A percentile compares a stretch with the other conserved stretches of the same genome.
Conservation (phyloP, 2,329 filamentous ascomycete genomes). For the Colletotrichum tamarilloi region DNA sequence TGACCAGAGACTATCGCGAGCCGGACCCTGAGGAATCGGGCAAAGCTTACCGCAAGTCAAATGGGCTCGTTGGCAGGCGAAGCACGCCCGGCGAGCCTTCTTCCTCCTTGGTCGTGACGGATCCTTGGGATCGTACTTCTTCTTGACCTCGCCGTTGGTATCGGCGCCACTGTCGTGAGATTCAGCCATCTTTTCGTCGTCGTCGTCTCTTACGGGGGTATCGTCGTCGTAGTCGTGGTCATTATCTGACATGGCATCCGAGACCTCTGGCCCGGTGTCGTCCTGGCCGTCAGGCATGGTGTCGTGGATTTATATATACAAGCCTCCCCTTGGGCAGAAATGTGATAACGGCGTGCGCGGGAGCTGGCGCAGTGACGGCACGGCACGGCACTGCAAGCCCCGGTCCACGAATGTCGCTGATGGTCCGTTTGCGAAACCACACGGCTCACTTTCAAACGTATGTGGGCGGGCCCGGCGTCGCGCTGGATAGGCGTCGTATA, state of each 20-base stretch:
- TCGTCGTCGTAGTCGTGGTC: constrained; percentile 67
- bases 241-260: constrained; percentile 69
- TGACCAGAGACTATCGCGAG: constrained; percentile 24
- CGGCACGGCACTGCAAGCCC: constrained; percentile 48
- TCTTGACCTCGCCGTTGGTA: constrained; percentile 66
- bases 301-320: constrained; percentile 66
- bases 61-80: constrained; percentile 96
- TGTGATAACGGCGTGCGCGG: constrained; percentile 16
- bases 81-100: constrained; percentile 95
- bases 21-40: constrained; percentile 13
- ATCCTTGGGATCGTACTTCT: constrained; percentile 87
- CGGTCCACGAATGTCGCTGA: constrained; percentile 35
- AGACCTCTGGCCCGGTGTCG: constrained; percentile 64
- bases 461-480: constrained; percentile 12
- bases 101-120: constrained; percentile 89
- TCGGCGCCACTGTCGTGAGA: constrained; percentile 50
- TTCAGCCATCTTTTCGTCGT: constrained; percentile 63
- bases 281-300: constrained; percentile 67
- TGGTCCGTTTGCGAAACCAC: constrained; percentile 34
- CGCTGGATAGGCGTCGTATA: constrained; percentile 23
- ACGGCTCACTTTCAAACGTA: constrained; percentile 31
- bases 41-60: constrained; percentile 91
- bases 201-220: constrained; percentile 56
- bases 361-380: constrained; percentile 42
- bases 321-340: constrained; percentile 30